Base-by-base conservation (phyloP, 495 filamentous ascomycete genomes). In the Talaromyces liani region DNA sequence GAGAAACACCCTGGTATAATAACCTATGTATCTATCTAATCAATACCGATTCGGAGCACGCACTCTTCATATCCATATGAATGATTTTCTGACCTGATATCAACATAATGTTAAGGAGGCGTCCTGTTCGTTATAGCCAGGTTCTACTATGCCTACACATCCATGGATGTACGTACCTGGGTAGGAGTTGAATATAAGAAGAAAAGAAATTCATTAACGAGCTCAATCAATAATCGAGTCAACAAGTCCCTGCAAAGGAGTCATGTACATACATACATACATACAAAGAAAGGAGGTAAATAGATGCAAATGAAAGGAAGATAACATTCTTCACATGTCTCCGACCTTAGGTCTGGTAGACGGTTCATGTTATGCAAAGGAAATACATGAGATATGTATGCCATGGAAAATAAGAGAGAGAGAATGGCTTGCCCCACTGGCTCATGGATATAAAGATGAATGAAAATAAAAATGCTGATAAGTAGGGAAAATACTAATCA, bases 401-500 rank as follows among this genome's bases (percentile, higher is more conserved):
- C 9, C n/a, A 29, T 24, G 29, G 12, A 7, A 31, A 49, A 55
- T 53, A 63, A 72, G 18, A 62, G 65, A 62, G 65, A 64, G 64
- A 61, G 49, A 63, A 61, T 54, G 56, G 27, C 16, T 31, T 31
- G 29, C 29, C 29, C 29, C 22, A 57, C 12, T 25, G 54, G 22
- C 16, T 41, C 53, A 27, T 29, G 27, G 27, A 56, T 29, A 14
- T 29, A 63, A 14, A 54, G 29, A 62, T 16, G 27, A 63, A 31
- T 31, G 29, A 27, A 59, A 29, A 24, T 22, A 58, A 41, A 27
- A 41, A 41, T 41, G 36, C 36, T 16, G 36, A 58, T 24, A 58
- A 29, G 25, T 25, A 54, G 41, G 22, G 2, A 49, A 58, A 58
- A 65, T 65, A 68, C 68, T 68, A 67, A 67, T 41, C 61, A 65